Evolutionary conservation across 805 yeast genomes (phyloP), one percentile per base, ranked within the genome.

Genomic region (Barnettozyma pratensis): DNA sequence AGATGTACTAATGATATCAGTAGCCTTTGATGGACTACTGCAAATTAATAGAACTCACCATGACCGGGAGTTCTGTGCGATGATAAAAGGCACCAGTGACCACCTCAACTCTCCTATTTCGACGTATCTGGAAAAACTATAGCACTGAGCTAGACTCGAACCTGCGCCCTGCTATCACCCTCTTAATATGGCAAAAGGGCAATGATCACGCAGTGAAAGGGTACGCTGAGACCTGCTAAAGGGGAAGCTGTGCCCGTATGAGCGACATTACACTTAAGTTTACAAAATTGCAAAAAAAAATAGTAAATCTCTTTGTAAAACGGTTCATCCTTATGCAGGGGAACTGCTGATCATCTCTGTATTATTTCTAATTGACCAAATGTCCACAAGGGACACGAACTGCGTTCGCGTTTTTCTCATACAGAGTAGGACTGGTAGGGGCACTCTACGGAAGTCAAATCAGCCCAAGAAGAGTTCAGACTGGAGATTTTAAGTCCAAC

Each of bases 261-360:
- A 19, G 19, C 19, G 19, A 19, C 19, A 19, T 19, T 19, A 19
- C 19, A 34, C 36, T 9, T 34, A 6, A 3, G 5, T 7, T 39
- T 6, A 7, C 7, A 7, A 29, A 11, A 10, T 29, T 42, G 25
- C 25, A 45, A 58, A 60, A 59, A 59, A 60, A 60, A 60, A 56
- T 54, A 41, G 57, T 60, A 87, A 89, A 92, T 91, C 98, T 92
- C 97, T 92, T 92, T 92, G 97, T 89, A 90, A 85, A 91, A 97
- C 97, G 97, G 95, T 97, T 91, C 98, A 92, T 92, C 98, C 97
- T 94, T 94, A 94, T 92, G 98, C 98, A 92, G 97, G 98, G 98
- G 97, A 97, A 96, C 95, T 94, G 98, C 98, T 92, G 91, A 92
- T 94, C 98, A 92, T 92, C 99, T 92, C 98, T 92, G 99, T 92